Evolutionary conservation across 495 filamentous ascomycete species (phyloP), one percentile per base, ranked within the genome.

Genomic region (Neurospora hispaniola): DNA sequence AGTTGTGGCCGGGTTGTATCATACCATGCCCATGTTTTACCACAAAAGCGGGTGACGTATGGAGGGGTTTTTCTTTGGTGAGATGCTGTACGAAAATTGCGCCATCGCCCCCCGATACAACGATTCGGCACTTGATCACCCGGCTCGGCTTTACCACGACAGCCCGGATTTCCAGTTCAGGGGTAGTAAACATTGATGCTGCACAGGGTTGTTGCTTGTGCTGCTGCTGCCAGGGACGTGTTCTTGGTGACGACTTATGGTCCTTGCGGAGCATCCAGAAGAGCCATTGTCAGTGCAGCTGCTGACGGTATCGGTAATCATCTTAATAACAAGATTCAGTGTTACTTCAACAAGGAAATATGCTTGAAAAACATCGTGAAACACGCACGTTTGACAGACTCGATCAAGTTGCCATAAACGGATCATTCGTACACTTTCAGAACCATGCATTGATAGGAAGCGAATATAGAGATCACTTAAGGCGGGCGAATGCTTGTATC

Each of bases 31-130:
- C 54, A 66, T 18, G 27, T 35, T 62, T 62, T 18, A 8, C 14
- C 11, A 59, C 23, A 20, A 59, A 59, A 27, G 48, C 27, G 54
- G 27, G 54, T 66, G 54, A 66, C 54, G 54, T 66, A 66, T 66
- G 54, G 54, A 66, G 54, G 54, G 14, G 14, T 18, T 66, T 66
- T 66, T 35, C 14, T 66, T 66, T 66, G 23, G 54, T 66, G 54
- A 66, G 54, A 66, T 66, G 54, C 38, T 68, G 43, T 54, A 42
- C 9, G 70, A 38, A 38, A 74, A 73, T 71, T 71, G 71, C 71
- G 71, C 71, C 71, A 72, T 72, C 71, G 70, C 20, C 54, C 27
- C 27, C 54, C 54, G 54, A 66, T 66, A 66, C 31, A 66, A 66
- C 54, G 54, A 66, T 66, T 66, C 27, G 54, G 54, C 54, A 66